Percentiles rank a stretch among this genome's conserved stretches.
These are phyloP conservation scores for Kodamaea laetipori DNA, from an alignment of 805 yeast species.

Conservation along the genomic window DNA sequence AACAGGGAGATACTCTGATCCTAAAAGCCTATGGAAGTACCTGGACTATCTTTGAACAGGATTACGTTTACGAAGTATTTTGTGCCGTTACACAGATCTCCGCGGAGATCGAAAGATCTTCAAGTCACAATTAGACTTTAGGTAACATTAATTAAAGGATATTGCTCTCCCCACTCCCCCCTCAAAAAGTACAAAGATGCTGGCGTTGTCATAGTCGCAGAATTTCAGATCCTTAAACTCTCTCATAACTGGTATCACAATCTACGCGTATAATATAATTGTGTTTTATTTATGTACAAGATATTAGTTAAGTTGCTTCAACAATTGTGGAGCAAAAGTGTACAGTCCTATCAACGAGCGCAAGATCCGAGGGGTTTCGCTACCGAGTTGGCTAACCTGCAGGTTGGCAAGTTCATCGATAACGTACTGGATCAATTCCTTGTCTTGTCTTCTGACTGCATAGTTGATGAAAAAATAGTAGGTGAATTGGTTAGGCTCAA, in stretches of 20 bases:
- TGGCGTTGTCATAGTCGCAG: too few species aligned
- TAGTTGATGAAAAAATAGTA: conserved; percentile 49
- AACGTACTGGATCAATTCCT: conserved; percentile 33
- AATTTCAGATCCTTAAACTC: background rate
- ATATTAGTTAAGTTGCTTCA: background rate
- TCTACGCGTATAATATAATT: background rate
- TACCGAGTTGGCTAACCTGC: conserved; percentile 37
- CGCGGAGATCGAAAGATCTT: too few species aligned
- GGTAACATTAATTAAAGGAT: too few species aligned
- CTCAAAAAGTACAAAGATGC: too few species aligned
- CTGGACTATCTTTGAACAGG: too few species aligned
- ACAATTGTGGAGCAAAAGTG: conserved; percentile 5
- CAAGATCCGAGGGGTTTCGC: conserved; percentile 40
- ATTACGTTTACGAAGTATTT: too few species aligned
- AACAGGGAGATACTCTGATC: too few species aligned
- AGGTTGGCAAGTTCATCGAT: conserved; percentile 40
- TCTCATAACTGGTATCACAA: background rate
- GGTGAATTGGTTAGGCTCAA: conserved; percentile 51
- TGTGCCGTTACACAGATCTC: too few species aligned
- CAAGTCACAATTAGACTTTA: too few species aligned
- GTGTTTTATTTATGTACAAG: conserved; percentile 9
- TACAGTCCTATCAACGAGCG: conserved; percentile 7
- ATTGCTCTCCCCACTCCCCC: too few species aligned
- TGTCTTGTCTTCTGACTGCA: conserved; percentile 35
- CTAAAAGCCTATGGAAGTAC: too few species aligned